Evolutionary conservation across 495 filamentous ascomycete genomes (phyloP).

Genomic region (Hyaloscypha finlandica): DNA sequence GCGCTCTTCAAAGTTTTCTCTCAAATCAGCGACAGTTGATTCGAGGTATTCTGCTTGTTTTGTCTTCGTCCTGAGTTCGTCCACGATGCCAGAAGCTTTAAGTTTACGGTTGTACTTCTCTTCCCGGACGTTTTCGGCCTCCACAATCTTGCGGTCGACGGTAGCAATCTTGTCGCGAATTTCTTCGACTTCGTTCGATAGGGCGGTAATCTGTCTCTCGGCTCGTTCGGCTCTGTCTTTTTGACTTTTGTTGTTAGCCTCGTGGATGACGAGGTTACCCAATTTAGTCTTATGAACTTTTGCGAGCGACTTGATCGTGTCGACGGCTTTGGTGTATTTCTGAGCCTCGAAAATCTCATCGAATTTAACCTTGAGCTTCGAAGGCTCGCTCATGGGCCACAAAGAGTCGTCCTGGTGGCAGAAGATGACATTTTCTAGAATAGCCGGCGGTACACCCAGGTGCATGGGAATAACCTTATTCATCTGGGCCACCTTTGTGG

Average conservation of each 20-base stretch:
- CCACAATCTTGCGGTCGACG: constrained; percentile 56
- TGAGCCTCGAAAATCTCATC: constrained; percentile 97
- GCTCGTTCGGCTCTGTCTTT: constrained; percentile 81
- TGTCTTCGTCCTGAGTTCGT: constrained; percentile 72
- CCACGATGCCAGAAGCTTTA: constrained; percentile 54
- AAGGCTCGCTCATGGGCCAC: constrained; percentile 95
- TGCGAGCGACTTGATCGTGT: constrained; percentile 82
- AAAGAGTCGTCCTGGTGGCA: constrained; percentile 98
- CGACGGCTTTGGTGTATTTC: constrained; percentile 96
- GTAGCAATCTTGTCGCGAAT: constrained; percentile 58
- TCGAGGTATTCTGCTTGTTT: constrained; percentile 59
- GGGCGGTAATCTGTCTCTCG: constrained; percentile 60
- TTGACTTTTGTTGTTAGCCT: constrained; percentile 76
- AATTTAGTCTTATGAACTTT: constrained; percentile 82
- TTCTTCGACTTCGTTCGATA: constrained; percentile 73
- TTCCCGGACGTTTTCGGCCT: constrained; percentile 45
- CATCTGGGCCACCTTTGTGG: constrained; percentile 75
- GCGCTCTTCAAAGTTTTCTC: constrained; percentile 69
- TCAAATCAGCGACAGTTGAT: constrained; percentile 68
- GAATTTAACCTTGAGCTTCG: constrained; percentile 84
- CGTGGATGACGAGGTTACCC: constrained; percentile 65
- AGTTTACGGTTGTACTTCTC: constrained; percentile 47
- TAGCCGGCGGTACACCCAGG: constrained; percentile 85
- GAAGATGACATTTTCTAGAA: constrained; percentile 94
- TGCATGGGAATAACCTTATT: constrained; percentile 83